Conservation (phyloP, 768 basidiomycete genomes). For the Inosperma sp. region DNA sequence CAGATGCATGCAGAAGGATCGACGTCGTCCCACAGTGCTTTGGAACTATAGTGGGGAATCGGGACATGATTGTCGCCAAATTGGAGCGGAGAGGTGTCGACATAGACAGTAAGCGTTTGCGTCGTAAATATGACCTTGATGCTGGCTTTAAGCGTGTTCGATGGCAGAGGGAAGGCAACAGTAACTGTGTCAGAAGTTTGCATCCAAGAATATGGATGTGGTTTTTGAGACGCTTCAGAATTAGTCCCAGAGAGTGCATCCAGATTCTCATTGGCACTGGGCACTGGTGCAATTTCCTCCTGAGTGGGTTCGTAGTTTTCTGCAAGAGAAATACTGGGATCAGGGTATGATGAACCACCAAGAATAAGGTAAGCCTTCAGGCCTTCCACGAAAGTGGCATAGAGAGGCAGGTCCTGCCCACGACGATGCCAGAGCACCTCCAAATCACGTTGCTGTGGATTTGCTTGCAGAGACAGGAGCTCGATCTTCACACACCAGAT, state of each 20-base stretch:
- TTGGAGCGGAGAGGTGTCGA: conserved; percentile 10
- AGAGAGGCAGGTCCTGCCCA: conserved; percentile 67
- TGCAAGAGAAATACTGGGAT: conserved; percentile 29
- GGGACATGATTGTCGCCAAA: conserved; percentile 24
- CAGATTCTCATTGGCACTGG: conserved; percentile 51
- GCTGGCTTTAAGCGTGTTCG: conserved; percentile 52
- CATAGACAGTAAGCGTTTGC: conserved; percentile 44
- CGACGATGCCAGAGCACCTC: conserved; percentile 65
- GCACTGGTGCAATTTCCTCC: conserved; percentile 68
- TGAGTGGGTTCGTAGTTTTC: conserved; percentile 51
- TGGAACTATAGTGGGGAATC: conserved; percentile 57
- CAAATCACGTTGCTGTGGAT: conserved; percentile 34
- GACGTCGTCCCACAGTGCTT: conserved; percentile 76
- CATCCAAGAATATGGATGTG: conserved; percentile 89
- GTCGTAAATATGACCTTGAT: conserved; percentile 67
- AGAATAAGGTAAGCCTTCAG: conserved; percentile 50
- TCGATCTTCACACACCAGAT: conserved; percentile 57
- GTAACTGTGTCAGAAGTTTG: conserved; percentile 83
- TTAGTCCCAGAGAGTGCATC: conserved; percentile 6
- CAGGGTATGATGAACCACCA: conserved; percentile 53
- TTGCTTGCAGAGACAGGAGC: conserved; percentile 33
- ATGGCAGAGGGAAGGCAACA: conserved; percentile 78
- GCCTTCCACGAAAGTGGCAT: conserved; percentile 43
- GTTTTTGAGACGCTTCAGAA: conserved; percentile 40
- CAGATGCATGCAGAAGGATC: conserved; percentile 78